Evolutionary conservation across 2,329 filamentous ascomycete genomes (phyloP).

Genomic region (Elsinoe australis): DNA sequence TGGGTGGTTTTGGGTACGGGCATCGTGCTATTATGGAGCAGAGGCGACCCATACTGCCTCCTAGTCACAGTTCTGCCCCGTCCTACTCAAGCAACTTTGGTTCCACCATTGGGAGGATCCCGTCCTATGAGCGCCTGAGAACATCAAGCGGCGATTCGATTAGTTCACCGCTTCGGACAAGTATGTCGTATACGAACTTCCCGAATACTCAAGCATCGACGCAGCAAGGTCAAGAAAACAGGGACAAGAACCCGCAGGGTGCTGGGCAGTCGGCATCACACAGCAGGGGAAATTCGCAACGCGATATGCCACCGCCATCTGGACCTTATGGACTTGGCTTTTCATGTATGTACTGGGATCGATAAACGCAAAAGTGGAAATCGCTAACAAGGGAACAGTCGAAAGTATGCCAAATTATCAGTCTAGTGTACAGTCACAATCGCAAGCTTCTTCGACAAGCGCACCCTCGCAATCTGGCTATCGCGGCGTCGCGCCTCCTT

Average conservation of each 20-base stretch:
- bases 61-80: conserved; percentile 15
- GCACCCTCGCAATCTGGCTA: conserved; percentile 3
- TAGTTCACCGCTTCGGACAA: conserved; percentile 39
- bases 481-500: conserved; percentile 7
- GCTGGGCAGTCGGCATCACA: neutral
- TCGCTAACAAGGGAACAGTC: conserved; percentile 21
- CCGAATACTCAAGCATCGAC: neutral
- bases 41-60: conserved; percentile 18
- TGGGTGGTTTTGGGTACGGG: conserved; percentile 34
- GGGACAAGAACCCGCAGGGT: neutral
- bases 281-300: conserved; percentile 11
- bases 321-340: conserved; percentile 29
- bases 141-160: conserved; percentile 37
- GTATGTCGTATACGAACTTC: conserved; percentile 37
- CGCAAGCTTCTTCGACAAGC: conserved; percentile 8
- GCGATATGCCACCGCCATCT: conserved; percentile 20
- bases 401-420: conserved; percentile 19
- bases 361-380: neutral
- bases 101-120: conserved; percentile 27
- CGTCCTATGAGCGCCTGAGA: conserved; percentile 37
- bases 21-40: conserved; percentile 20
- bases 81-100: conserved; percentile 1
- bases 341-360: conserved; percentile 26
- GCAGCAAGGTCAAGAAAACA: conserved; percentile 1
- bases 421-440: conserved; percentile 16